Evolutionary conservation across 441 rosid species (phyloP).

Genomic region (Populus hybrid): DNA sequence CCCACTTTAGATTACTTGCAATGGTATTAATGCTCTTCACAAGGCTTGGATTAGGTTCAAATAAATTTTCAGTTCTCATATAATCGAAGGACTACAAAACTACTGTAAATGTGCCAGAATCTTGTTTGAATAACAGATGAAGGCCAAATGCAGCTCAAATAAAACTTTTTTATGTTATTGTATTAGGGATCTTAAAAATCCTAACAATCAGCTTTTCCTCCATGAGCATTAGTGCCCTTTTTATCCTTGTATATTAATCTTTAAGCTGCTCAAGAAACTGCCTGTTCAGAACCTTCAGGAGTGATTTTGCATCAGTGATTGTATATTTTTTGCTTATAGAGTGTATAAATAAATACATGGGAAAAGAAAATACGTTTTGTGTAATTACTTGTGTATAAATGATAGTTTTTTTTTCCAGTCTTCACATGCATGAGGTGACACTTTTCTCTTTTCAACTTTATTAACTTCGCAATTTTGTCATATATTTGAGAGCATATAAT

Average conservation of each 20-base stretch:
- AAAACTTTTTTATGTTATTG: too few species aligned
- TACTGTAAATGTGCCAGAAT: background rate
- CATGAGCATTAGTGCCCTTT: background rate
- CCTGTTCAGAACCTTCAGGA: background rate
- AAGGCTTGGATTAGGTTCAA: background rate
- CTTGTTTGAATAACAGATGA: background rate
- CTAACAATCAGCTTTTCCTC: background rate
- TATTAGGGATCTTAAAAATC: background rate
- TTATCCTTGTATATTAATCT: background rate
- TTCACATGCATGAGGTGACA: background rate
- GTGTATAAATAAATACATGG: background rate
- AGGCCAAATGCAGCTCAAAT: background rate
- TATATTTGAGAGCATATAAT: background rate
- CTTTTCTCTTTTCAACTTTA: background rate
- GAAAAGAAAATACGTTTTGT: background rate
- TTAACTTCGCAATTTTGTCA: background rate
- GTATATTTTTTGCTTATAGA: background rate
- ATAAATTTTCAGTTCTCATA: background rate
- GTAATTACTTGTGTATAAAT: too few species aligned
- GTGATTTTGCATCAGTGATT: background rate
- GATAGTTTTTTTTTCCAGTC: too few species aligned
- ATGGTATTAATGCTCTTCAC: background rate
- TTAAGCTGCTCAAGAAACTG: background rate
- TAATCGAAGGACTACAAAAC: background rate
- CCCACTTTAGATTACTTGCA: slow-evolving; percentile 8